Evolutionary conservation across 2,329 filamentous ascomycete species (phyloP), one percentile per base, ranked within the genome.

Genomic region (Exophiala oligosperma): DNA sequence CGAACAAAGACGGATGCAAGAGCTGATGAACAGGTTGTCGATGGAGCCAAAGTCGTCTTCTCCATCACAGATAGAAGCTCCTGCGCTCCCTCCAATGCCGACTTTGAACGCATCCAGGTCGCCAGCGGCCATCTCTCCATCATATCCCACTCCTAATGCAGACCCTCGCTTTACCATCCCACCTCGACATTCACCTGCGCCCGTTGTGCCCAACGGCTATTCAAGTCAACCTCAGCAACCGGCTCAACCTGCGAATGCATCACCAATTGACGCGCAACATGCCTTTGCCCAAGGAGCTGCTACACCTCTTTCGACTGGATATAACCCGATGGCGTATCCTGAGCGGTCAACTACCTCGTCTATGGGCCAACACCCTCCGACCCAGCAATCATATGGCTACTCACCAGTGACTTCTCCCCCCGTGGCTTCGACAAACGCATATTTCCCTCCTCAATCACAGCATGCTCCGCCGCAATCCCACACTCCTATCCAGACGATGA

Each of bases 21-120:
- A 90, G 43, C 79, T 99, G 41, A 97, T 99, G 94, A 92, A 97
- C 70, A 86, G 92, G 54, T 93, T 97, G 86, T 92, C 92, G 1
- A 88, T 97, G 76, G 91, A 93, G 55, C 76, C 75, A 6, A 73
- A 82, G 48, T 74, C 72, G 21, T 70, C 73, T 12, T 74, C 76
- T 56, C 72, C 80, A 2, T 74, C 71, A 56, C 75, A 77, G 48
- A 73, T 80, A 40, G 68, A 75, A n/a, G 69, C 74, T 23, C 72
- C 76, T n/a, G 73, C 69, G 23, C 49, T 65, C 37, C 69, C 71
- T 63, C 67, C 67, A 26, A 61, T 74, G 17, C 65, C 69, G 32
- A 71, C 73, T 52, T 76, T 63, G 44, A 64, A 61, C 38, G 41
- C 54, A 9, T 52, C 55, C 17, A 56, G 56, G 28, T 62, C 60